phyloP scores from a whole-genome alignment of 345 rosid species.

The Linum trigynum region DNA sequence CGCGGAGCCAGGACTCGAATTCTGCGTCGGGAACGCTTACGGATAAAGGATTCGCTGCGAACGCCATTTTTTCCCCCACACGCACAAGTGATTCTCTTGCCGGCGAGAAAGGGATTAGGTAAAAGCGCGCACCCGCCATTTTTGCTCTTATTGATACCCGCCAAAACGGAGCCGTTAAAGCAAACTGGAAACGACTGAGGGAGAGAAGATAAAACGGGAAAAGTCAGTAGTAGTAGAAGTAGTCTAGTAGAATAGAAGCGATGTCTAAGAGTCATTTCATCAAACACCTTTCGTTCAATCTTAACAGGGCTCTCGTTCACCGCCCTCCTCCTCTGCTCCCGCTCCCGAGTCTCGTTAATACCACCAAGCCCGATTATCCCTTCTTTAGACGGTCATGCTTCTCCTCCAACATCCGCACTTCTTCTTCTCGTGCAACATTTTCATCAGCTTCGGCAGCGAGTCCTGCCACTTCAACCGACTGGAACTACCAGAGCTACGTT shows the following conservation, averaged over 20 bases:
- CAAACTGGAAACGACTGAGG: neutral
- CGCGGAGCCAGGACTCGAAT: conserved; percentile 91
- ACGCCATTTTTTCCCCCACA: conserved; percentile 19
- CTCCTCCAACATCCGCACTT: conserved; percentile 10
- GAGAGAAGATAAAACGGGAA: neutral
- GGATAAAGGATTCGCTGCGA: conserved; percentile 54
- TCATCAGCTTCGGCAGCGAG: conserved; percentile 6
- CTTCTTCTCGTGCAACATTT: conserved; percentile 8
- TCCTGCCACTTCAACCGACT: neutral
- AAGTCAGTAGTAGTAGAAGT: neutral
- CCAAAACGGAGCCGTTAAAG: neutral
- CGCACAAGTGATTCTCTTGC: neutral
- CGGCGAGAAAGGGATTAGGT: neutral
- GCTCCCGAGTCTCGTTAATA: conserved; percentile 1
- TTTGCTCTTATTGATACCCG: neutral
- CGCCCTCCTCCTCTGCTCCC: conserved; percentile 13
- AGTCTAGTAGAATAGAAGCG: too few relatives aligned
- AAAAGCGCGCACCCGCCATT: neutral
- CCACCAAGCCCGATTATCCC: conserved; percentile 1
- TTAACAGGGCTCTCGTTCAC: conserved; percentile 30
- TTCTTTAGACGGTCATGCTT: conserved; percentile 6
- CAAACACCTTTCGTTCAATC: conserved; percentile 46
- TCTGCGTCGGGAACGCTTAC: conserved; percentile 67
- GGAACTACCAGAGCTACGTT: conserved; percentile 29
- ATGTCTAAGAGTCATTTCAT: conserved; percentile 51